Evolutionary conservation across 2,329 filamentous ascomycete species (phyloP).

Genomic region (Diaporthe ampelina): DNA sequence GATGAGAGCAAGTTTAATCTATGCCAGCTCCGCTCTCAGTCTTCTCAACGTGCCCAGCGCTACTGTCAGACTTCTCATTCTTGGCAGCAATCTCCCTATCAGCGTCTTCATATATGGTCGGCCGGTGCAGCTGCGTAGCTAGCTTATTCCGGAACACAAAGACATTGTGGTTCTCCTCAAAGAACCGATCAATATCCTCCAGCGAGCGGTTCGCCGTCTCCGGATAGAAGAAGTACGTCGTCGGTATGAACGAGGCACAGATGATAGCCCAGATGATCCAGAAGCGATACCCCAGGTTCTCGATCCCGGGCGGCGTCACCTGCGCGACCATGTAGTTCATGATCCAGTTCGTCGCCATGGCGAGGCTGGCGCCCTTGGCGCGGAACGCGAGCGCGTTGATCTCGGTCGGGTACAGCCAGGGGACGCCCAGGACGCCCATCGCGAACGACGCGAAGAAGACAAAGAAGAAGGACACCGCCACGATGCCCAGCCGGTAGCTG

Average conservation of each 20-base stretch:
- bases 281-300: conserved; percentile 62
- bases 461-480: conserved; percentile 49
- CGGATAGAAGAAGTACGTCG: conserved; percentile 60
- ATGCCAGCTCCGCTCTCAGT: not conserved
- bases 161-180: conserved; percentile 38
- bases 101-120: conserved; percentile 36
- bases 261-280: conserved; percentile 65
- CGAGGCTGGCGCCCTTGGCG: conserved; percentile 50
- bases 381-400: conserved; percentile 54
- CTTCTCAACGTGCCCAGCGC: conserved; percentile 29
- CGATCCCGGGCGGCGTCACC: conserved; percentile 51
- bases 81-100: conserved; percentile 25
- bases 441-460: conserved; percentile 50
- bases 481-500: conserved; percentile 43
- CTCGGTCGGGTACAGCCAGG: conserved; percentile 50
- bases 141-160: conserved; percentile 34
- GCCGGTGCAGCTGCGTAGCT: conserved; percentile 37
- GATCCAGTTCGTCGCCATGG: conserved; percentile 53
- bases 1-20: not conserved
- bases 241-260: conserved; percentile 57
- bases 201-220: conserved; percentile 58
- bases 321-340: conserved; percentile 52
- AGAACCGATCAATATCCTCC: conserved; percentile 58
- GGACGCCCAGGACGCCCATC: conserved; percentile 45
- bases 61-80: conserved; percentile 34